Evolutionary conservation across 257 asterid genomes (phyloP).

Genomic region (Scutellaria baicalensis): DNA sequence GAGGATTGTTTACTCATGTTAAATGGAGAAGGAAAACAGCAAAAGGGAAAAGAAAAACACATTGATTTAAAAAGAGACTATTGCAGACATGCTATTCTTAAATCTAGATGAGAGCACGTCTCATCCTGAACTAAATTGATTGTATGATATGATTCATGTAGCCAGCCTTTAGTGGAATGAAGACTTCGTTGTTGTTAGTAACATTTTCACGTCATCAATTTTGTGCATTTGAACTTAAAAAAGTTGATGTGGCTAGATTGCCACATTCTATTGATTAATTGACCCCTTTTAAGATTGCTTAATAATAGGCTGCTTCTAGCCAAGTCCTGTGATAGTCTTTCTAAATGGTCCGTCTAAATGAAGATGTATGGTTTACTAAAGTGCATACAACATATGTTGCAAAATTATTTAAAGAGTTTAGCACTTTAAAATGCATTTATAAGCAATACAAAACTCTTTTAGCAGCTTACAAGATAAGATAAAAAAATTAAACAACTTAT

Average conservation of each 20-base stretch:
- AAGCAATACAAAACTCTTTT: neutral
- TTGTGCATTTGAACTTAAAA: neutral
- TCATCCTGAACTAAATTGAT: no score
- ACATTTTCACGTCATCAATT: neutral
- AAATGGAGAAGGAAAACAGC: no score
- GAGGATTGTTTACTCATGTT: no score
- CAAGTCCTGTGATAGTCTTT: no score
- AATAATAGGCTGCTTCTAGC: neutral
- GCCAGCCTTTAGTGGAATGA: no score
- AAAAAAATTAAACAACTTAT: neutral
- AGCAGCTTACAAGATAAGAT: neutral
- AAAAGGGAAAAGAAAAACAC: no score
- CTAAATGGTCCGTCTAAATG: neutral
- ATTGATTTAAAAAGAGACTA: no score
- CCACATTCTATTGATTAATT: neutral
- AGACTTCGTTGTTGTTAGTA: no score
- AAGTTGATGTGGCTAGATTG: neutral
- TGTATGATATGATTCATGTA: no score
- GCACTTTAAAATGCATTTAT: slow-evolving; percentile 1
- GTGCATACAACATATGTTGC: neutral
- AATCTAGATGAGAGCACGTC: no score
- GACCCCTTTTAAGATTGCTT: neutral
- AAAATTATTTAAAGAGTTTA: neutral
- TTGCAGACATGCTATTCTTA: no score
- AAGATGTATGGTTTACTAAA: neutral